A percentile compares a stretch with the other conserved stretches of the same genome.
phyloP scores from a whole-genome alignment of 2,329 filamentous ascomycete genomes.

The Drechslerella dactyloides region DNA sequence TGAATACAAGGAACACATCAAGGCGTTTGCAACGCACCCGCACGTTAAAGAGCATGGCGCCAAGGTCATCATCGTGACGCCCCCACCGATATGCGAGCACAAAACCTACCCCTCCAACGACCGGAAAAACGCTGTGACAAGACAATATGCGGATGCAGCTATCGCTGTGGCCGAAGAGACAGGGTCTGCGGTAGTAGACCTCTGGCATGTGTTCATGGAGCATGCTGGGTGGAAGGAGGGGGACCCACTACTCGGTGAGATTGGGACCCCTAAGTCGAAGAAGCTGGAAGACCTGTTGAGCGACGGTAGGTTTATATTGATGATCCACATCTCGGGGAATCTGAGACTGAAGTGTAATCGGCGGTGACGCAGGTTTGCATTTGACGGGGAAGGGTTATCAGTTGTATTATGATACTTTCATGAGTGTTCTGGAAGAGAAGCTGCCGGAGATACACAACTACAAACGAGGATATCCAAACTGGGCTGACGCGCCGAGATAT shows the following conservation, averaged over 20 bases:
- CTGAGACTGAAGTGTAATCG: background rate
- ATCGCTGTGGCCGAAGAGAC: slow-evolving; percentile 67
- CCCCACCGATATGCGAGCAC: slow-evolving; percentile 70
- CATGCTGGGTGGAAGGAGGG: slow-evolving; percentile 64
- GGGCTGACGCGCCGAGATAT: slow-evolving; percentile 60
- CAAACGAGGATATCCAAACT: slow-evolving; percentile 64
- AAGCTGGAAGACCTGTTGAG: slow-evolving; percentile 63
- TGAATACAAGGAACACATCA: slow-evolving; percentile 75
- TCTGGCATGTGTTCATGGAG: slow-evolving; percentile 79
- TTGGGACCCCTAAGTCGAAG: slow-evolving; percentile 66
- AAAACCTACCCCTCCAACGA: slow-evolving; percentile 59
- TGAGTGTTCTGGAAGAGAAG: slow-evolving; percentile 61
- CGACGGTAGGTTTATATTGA: slow-evolving; percentile 62
- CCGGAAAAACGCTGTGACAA: slow-evolving; percentile 68
- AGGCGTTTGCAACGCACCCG: slow-evolving; percentile 74
- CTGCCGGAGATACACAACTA: slow-evolving; percentile 66
- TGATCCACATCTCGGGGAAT: background rate
- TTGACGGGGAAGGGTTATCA: slow-evolving; percentile 66
- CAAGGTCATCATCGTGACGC: slow-evolving; percentile 77
- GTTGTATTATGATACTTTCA: slow-evolving; percentile 64
- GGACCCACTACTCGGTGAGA: slow-evolving; percentile 64
- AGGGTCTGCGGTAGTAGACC: slow-evolving; percentile 72
- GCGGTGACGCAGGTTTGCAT: slow-evolving; percentile 63
- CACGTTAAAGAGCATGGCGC: slow-evolving; percentile 72
- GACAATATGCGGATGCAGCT: slow-evolving; percentile 70